These are phyloP conservation scores for Pachysandra terminalis DNA, from an alignment of 164 flowering plant species.

Conservation along the genomic window DNA sequence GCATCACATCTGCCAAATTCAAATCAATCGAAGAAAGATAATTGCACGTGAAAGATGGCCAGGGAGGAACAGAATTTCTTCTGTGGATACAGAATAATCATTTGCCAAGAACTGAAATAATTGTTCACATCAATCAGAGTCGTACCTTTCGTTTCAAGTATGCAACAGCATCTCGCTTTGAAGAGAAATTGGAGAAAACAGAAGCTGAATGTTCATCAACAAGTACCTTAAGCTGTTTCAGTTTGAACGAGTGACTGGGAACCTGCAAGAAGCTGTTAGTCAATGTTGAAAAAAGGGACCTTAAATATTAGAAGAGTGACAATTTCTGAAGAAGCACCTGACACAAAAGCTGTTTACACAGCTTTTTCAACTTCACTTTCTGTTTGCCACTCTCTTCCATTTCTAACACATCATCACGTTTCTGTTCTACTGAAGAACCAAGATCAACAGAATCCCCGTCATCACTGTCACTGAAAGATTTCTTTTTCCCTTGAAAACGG, in stretches of 20 bases:
- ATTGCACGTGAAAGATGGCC: too few relatives aligned
- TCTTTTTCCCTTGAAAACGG: constrained; percentile 76
- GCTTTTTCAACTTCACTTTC: constrained; percentile 61
- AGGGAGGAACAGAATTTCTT: too few relatives aligned
- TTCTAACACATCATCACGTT: constrained; percentile 26
- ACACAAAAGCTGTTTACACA: constrained; percentile 64
- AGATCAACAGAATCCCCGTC: constrained; percentile 41
- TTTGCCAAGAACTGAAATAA: background rate
- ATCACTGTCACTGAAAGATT: constrained; percentile 65
- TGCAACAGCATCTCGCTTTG: constrained; percentile 61
- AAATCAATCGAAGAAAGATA: background rate
- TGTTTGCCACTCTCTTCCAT: constrained; percentile 24
- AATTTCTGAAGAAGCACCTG: constrained; percentile 41
- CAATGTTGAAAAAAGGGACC: constrained; percentile 8
- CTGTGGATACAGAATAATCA: background rate
- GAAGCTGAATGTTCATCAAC: constrained; percentile 62
- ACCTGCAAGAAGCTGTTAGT: constrained; percentile 40
- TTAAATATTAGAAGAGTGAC: background rate
- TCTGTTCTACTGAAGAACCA: constrained; percentile 30
- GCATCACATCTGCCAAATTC: background rate
- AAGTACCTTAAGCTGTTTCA: constrained; percentile 73
- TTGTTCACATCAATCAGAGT: background rate
- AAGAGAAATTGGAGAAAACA: constrained; percentile 55
- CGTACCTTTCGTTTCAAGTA: constrained; percentile 76
- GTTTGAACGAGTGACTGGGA: constrained; percentile 65